These are phyloP conservation scores for Penicillium bialowiezense DNA, from an alignment of 495 filamentous ascomycete species.

Conservation along the genomic window DNA sequence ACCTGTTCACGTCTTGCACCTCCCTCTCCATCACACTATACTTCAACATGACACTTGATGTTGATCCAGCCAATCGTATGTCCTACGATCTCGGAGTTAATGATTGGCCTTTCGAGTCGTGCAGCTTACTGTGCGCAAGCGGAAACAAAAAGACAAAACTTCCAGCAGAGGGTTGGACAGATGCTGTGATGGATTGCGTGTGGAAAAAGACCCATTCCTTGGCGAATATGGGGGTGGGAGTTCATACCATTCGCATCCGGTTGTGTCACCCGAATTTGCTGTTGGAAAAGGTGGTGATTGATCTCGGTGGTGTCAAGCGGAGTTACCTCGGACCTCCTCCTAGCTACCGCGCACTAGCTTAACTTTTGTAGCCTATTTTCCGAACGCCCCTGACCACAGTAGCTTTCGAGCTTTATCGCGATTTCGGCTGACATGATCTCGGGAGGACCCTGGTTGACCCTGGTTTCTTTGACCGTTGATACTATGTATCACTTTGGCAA, in stretches of 20 bases:
- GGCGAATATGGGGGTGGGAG: background rate
- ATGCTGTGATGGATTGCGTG: constrained; percentile 54
- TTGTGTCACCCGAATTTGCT: constrained; percentile 56
- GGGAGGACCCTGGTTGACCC: too few relatives aligned
- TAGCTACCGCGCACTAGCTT: background rate
- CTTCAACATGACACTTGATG: constrained; percentile 60
- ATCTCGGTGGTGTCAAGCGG: constrained; percentile 63
- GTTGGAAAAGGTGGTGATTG: constrained; percentile 66
- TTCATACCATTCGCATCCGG: constrained; percentile 40
- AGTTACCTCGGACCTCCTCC: constrained; percentile 65
- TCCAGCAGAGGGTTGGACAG: constrained; percentile 51
- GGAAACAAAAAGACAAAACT: constrained; percentile 1
- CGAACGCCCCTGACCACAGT: background rate
- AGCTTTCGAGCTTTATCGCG: too few relatives aligned
- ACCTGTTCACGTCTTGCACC: constrained; percentile 53
- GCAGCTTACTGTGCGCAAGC: constrained; percentile 1
- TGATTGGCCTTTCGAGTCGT: constrained; percentile 10
- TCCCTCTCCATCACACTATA: constrained; percentile 56
- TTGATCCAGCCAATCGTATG: constrained; percentile 55
- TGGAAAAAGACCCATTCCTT: constrained; percentile 44
- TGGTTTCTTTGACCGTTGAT: too few relatives aligned
- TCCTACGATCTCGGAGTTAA: constrained; percentile 59
- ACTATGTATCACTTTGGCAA: too few relatives aligned
- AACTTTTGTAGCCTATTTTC: background rate
- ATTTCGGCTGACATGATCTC: too few relatives aligned